Evolutionary conservation across 148 eudicot genomes (phyloP), one percentile per base, ranked within the genome.

Genomic region (Cornus kousa): DNA sequence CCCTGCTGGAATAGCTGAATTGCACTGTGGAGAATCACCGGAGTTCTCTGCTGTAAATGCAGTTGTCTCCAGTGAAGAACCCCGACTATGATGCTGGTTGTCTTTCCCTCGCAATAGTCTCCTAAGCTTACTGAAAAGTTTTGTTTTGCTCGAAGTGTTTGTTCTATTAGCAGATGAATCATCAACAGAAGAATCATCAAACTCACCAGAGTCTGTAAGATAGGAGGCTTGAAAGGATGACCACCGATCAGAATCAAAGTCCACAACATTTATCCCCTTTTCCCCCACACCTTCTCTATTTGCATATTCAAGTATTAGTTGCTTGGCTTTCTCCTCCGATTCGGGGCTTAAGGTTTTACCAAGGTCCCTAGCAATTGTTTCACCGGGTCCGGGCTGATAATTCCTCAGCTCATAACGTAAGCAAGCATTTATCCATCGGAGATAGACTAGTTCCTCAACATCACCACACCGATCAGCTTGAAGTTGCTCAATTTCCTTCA

Each of bases 371-470:
- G 66, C 66, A 62, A 62, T n/a, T 62, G 66, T 90, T 83, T 89
- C 86, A 23, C 90, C 94, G 1, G 89, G 88, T 28, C 80, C 82
- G 0, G 94, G 90, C 55, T 89, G 83, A 80, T 85, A 90, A 79
- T 90, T 89, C 73, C 89, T 80, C 28, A 92, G 79, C 76, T 92
- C 94, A 14, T 90, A 85, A 39, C 97, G 84, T 59, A 92, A 78
- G 81, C 97, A 92, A 33, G 94, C 97, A 57, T 92, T 92, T 77
- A 92, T 81, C 97, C 97, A 92, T 14, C 90, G 89, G 35, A 92
- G 91, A 73, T 90, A 90, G 40, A 92, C 97, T 50, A 92, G 88
- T 70, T 90, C 92, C 72, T 92, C 97, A 17, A 81, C 84, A 23
- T 92, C 97, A 32, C 81, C 78, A 81, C 94, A 92, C 60, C 91